Evolutionary conservation across 2,329 filamentous ascomycete species (phyloP).

Genomic region (Leptographium flavum): DNA sequence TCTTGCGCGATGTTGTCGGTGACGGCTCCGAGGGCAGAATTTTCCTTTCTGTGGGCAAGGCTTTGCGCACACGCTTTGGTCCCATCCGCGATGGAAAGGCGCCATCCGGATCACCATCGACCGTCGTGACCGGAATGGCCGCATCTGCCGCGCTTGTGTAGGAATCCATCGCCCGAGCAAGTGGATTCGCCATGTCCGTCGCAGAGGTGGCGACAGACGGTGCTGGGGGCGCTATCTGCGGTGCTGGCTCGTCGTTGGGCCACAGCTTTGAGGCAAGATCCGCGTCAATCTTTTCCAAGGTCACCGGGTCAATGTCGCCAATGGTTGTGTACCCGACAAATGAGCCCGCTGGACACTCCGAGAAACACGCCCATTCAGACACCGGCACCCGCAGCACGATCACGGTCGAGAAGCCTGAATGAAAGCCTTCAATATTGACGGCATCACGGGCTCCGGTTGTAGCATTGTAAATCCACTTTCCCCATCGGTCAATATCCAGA

Average conservation of each 20-base stretch:
- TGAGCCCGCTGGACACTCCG: constrained; percentile 8
- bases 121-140: neutral
- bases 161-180: neutral
- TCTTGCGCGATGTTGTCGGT: neutral
- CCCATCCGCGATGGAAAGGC: neutral
- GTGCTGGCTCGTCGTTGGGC: neutral
- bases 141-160: no score
- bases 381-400: constrained; percentile 10
- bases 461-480: constrained; percentile 10
- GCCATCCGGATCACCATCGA: neutral
- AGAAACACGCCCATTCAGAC: constrained; percentile 6
- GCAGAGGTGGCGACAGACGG: neutral
- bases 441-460: constrained; percentile 1
- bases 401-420: constrained; percentile 10
- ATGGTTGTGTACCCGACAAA: constrained; percentile 10
- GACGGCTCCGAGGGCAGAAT: constrained; percentile 6
- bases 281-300: constrained; percentile 6
- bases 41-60: constrained; percentile 10
- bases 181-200: neutral
- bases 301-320: constrained; percentile 2
- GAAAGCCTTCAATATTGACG: constrained; percentile 9
- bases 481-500: constrained; percentile 8
- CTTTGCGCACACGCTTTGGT: constrained; percentile 8
- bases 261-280: constrained; percentile 9
- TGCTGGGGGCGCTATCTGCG: neutral